Conservation (phyloP, 306 rosid genomes). For the Vicia faba region DNA sequence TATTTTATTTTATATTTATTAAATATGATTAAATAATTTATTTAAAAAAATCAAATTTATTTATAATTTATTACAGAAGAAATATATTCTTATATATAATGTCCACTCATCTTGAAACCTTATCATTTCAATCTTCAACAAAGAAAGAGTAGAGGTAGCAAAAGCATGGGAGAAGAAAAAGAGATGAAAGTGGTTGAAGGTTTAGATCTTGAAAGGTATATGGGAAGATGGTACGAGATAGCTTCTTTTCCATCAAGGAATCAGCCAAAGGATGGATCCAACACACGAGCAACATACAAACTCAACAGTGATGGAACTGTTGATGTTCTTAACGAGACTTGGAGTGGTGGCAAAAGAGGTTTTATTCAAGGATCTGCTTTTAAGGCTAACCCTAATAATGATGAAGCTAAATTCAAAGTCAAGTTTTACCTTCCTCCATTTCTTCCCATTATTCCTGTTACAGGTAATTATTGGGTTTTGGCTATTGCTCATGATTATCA, state of each 20-base stretch:
- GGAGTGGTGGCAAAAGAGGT: slow-evolving; percentile 59
- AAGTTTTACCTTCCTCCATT: too few relatives aligned
- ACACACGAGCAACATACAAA: slow-evolving; percentile 85
- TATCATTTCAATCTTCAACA: too few relatives aligned
- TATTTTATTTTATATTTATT: background rate
- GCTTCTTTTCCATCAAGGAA: slow-evolving; percentile 70
- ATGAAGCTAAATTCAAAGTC: too few relatives aligned
- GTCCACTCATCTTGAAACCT: background rate
- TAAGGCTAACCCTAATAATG: slow-evolving; percentile 55
- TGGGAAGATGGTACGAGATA: slow-evolving; percentile 96
- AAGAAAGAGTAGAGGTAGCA: too few relatives aligned
- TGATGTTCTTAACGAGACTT: slow-evolving; percentile 81
- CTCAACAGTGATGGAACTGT: slow-evolving; percentile 63
- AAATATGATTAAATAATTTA: too few relatives aligned
- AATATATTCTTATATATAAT: too few relatives aligned
- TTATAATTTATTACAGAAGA: too few relatives aligned
- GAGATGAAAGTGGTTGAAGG: slow-evolving; percentile 66
- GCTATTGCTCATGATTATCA: slow-evolving; percentile 62
- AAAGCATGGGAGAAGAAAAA: slow-evolving; percentile 9
- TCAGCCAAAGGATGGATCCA: slow-evolving; percentile 64
- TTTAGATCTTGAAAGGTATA: slow-evolving; percentile 65
- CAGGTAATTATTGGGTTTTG: too few relatives aligned
- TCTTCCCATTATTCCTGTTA: too few relatives aligned
- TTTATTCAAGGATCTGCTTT: slow-evolving; percentile 67
- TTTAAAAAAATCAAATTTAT: too few relatives aligned